phyloP scores from a whole-genome alignment of 2,329 filamentous ascomycete genomes.

The Penicillium hesseltinei region DNA sequence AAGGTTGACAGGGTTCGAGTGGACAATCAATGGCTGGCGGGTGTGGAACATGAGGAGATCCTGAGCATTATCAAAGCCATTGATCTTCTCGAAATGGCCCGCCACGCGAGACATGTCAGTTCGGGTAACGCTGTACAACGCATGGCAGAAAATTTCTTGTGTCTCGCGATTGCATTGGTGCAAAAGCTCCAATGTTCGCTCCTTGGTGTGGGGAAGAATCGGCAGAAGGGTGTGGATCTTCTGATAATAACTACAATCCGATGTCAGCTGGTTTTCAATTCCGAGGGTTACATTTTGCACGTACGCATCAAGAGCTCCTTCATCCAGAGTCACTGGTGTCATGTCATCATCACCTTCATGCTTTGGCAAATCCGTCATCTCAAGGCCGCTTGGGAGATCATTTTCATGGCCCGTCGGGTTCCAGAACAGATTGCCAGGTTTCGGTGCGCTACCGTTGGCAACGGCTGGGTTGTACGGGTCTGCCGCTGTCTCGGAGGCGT shows the following conservation, averaged over 20 bases:
- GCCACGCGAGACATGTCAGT: slow-evolving; percentile 37
- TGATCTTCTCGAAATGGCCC: slow-evolving; percentile 35
- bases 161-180: slow-evolving; percentile 41
- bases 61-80: slow-evolving; percentile 41
- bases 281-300: slow-evolving; percentile 12
- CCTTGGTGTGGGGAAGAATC: slow-evolving; percentile 42
- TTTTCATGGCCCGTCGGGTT: slow-evolving; percentile 32
- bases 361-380: slow-evolving; percentile 33
- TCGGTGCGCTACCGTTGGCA: slow-evolving; percentile 37
- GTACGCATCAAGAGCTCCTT: slow-evolving; percentile 42
- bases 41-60: slow-evolving; percentile 41
- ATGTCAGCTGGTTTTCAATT: slow-evolving; percentile 12
- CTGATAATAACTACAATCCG: slow-evolving; percentile 37
- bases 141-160: slow-evolving; percentile 43
- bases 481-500: slow-evolving; percentile 32
- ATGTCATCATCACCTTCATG: slow-evolving; percentile 36
- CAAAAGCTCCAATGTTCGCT: slow-evolving; percentile 38
- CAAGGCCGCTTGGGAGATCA: slow-evolving; percentile 33
- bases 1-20: slow-evolving; percentile 38
- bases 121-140: slow-evolving; percentile 41
- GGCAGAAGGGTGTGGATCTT: slow-evolving; percentile 43
- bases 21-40: slow-evolving; percentile 37
- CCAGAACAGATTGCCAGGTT: slow-evolving; percentile 42
- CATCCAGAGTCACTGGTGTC: slow-evolving; percentile 38
- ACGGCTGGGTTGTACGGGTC: slow-evolving; percentile 36